These are phyloP conservation scores for Raphanus sativus DNA, from an alignment of 345 rosid species.

Conservation along the genomic window DNA sequence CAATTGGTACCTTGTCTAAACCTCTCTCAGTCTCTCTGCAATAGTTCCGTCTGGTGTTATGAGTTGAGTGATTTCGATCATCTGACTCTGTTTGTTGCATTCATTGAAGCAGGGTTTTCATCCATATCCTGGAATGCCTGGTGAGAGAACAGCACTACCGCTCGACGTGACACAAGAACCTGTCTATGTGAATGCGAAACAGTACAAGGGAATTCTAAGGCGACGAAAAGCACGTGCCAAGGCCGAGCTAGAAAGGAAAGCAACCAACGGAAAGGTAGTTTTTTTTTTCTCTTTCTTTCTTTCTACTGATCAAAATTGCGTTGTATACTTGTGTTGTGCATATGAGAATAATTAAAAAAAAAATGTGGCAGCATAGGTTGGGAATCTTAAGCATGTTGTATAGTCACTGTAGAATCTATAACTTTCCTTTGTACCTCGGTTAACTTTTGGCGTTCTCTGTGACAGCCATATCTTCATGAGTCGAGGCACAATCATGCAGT, in stretches of 20 bases:
- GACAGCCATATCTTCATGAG: constrained; percentile 96
- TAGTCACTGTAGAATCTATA: not conserved
- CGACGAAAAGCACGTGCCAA: constrained; percentile 95
- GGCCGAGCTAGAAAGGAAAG: constrained; percentile 88
- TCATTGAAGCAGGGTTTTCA: constrained; percentile 61
- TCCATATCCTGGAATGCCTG: constrained; percentile 72
- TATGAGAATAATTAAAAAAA: not conserved
- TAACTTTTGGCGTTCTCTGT: constrained; percentile 4
- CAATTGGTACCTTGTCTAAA: constrained; percentile 63
- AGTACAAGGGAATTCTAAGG: constrained; percentile 88
- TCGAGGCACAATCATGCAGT: constrained; percentile 97
- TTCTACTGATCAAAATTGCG: not conserved
- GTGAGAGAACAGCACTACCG: constrained; percentile 81
- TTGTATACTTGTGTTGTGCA: no score
- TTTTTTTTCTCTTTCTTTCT: not conserved
- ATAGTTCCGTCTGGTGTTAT: constrained; percentile 1
- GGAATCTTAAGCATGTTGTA: not conserved
- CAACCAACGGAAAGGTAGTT: constrained; percentile 71
- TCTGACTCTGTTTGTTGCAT: not conserved
- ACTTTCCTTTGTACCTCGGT: not conserved
- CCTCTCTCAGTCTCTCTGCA: constrained; percentile 8
- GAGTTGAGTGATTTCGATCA: not conserved
- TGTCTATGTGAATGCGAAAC: constrained; percentile 95
- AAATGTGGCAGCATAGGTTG: not conserved
- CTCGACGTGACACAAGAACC: constrained; percentile 92